Evolutionary conservation across 495 filamentous ascomycete species (phyloP), one percentile per base, ranked within the genome.

Genomic region (Penicillium silybi): DNA sequence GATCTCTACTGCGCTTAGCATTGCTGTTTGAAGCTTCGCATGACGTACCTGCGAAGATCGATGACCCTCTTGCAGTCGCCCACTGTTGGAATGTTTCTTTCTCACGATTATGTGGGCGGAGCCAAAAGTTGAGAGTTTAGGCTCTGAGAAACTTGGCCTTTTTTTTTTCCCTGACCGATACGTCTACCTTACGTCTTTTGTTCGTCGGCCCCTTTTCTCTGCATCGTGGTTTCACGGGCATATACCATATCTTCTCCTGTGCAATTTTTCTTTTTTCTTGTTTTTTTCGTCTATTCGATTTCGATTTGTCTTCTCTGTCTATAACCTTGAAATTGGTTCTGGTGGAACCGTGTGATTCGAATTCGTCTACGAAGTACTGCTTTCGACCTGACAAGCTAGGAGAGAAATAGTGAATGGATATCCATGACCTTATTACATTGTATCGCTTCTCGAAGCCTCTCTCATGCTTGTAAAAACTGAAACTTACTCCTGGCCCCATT

Each of bases 41-140:
- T 46, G 40, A 59, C 51, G 57, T 56, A 25, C 52, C 57, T 59
- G 57, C 57, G 57, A 56, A 56, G 57, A 58, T 23, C 37, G 46
- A 32, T 27, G 27, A 22, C 32, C 17, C 11, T 43, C 48, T 52
- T 51, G 29, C 29, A 32, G 29, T 32, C 29, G 11, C 29, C 29
- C 29, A 2, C 13, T 8, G n/a, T 18, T 39, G 37, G n/a, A 19
- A 17, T 39, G 9, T 18, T 7, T 39, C 16, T 39, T 39, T 16
- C 37, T 18, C 37, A 17, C n/a, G 35, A 18, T 15, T 38, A 15
- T 9, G 37, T 39, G 29, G 29, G 29, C 29, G 22, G 29, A 32
- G 29, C 11, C 29, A 10, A 32, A 13, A 32, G 8, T 32, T 32
- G 29, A 32, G 29, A 32, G 29, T 32, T 32, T 11, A 32, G 22